These are phyloP conservation scores for Oryza rufipogon DNA, from an alignment of 176 grass and related monocot genomes.

Conservation along the genomic window DNA sequence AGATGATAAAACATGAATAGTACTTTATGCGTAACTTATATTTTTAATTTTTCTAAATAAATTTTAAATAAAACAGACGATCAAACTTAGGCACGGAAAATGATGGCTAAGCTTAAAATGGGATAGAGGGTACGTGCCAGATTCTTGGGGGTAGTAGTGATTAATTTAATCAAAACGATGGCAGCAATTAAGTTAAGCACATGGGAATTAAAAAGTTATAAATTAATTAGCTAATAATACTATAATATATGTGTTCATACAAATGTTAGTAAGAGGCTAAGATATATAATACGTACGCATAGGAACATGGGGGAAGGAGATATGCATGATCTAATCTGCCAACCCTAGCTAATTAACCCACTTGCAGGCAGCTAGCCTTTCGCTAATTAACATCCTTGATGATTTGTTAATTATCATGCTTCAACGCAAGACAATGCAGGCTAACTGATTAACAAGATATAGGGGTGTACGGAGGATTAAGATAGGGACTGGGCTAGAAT, in stretches of 20 bases:
- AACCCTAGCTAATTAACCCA: neutral
- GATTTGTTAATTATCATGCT: neutral
- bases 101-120: too few species aligned
- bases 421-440: neutral
- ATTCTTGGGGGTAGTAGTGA: slow-evolving; percentile 24
- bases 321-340: neutral
- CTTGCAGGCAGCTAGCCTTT: neutral
- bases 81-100: too few species aligned
- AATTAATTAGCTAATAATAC: too few species aligned
- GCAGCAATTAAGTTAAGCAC: neutral
- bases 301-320: neutral
- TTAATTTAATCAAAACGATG: neutral
- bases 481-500: neutral
- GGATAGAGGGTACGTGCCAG: too few species aligned
- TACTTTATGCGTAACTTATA: too few species aligned
- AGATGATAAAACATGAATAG: too few species aligned
- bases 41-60: too few species aligned
- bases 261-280: neutral
- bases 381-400: neutral
- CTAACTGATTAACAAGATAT: neutral
- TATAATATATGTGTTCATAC: too few species aligned
- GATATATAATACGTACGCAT: neutral
- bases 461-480: neutral
- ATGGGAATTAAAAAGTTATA: neutral
- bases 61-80: too few species aligned